These are phyloP conservation scores for Penicillium sp. DNA, from an alignment of 2,329 filamentous ascomycete species.

Conservation along the genomic window DNA sequence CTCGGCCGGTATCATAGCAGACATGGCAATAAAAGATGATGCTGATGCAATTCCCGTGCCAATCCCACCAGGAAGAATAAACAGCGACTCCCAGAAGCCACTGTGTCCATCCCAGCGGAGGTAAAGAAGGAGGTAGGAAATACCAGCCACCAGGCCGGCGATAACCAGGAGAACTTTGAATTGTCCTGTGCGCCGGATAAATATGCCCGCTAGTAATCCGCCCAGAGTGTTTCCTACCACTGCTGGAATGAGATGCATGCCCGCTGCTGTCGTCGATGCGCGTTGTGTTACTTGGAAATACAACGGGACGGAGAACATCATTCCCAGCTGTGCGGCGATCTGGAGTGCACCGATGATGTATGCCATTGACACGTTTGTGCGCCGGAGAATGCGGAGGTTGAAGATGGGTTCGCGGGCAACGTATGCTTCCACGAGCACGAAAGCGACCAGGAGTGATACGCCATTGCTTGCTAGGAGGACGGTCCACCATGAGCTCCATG, in stretches of 20 bases:
- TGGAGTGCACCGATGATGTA: slow-evolving; percentile 45
- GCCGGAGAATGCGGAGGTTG: slow-evolving; percentile 27
- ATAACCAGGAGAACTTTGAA: slow-evolving; percentile 51
- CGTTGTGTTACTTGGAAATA: slow-evolving; percentile 60
- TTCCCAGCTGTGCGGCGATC: slow-evolving; percentile 50
- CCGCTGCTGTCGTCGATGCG: slow-evolving; percentile 51
- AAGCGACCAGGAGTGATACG: slow-evolving; percentile 15
- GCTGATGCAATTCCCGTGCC: slow-evolving; percentile 43
- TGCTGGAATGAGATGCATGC: slow-evolving; percentile 56
- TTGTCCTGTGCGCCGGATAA: slow-evolving; percentile 51
- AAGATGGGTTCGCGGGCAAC: slow-evolving; percentile 32
- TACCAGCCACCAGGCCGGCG: slow-evolving; percentile 43
- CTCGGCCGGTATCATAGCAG: slow-evolving; percentile 37
- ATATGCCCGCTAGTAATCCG: slow-evolving; percentile 51
- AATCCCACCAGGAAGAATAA: slow-evolving; percentile 52
- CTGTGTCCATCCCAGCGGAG: slow-evolving; percentile 55
- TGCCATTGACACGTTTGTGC: slow-evolving; percentile 24
- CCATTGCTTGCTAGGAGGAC: slow-evolving; percentile 12
- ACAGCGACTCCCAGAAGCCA: slow-evolving; percentile 48
- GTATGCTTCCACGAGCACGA: slow-evolving; percentile 26
- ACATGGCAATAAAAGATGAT: slow-evolving; percentile 45
- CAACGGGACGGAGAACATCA: slow-evolving; percentile 59
- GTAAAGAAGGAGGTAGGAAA: slow-evolving; percentile 46
- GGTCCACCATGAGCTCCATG: slow-evolving; percentile 24
- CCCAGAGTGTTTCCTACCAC: slow-evolving; percentile 59